Base-by-base conservation (phyloP, 139 green algal genomes). In the Bryopsis sp. region DNA sequence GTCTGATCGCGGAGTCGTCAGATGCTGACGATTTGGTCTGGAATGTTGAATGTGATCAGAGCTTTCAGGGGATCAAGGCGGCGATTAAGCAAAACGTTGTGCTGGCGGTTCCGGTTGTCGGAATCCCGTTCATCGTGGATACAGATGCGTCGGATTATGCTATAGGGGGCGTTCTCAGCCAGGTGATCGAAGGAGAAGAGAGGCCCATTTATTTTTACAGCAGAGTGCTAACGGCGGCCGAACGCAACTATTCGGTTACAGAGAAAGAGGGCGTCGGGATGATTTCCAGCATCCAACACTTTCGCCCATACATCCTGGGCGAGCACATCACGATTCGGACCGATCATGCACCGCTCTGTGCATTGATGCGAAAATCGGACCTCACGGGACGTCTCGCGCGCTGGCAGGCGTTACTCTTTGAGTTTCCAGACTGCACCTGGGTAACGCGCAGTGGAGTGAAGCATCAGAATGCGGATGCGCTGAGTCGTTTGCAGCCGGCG, bases 401-500 rank as follows among this genome's bases (percentile, higher is more conserved):
- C 11, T 54, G 43, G 43, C n/a, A n/a, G n/a, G n/a, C n/a, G n/a
- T n/a, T n/a, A n/a, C n/a, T n/a, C n/a, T n/a, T n/a, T n/a, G n/a
- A n/a, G n/a, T n/a, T n/a, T n/a, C n/a, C n/a, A n/a, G n/a, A n/a
- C n/a, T n/a, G n/a, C n/a, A n/a, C n/a, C n/a, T n/a, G n/a, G n/a
- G n/a, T n/a, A n/a, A n/a, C n/a, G n/a, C 50, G 50, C 50, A 29
- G 35, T 29, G 50, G 50, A 3, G 3, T 3, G 2, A 39, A 48
- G 5, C 38, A 76, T 39, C 63, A 76, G 28, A 76, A 76, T 22
- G 64, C 72, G 22, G 72, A 76, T 24, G 50, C 43, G 33, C 39
- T 72, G 2, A 70, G 57, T 29, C 48, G 48, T 0, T 11, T 28
- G 0, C 62, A 64, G 1, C 2, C 15, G 26, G 7, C 35, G 2